A percentile compares a stretch with the other conserved stretches of the same genome.
phyloP scores from a whole-genome alignment of 202 grass and related monocot species.

The Bolboschoenoplectus hybrid region DNA sequence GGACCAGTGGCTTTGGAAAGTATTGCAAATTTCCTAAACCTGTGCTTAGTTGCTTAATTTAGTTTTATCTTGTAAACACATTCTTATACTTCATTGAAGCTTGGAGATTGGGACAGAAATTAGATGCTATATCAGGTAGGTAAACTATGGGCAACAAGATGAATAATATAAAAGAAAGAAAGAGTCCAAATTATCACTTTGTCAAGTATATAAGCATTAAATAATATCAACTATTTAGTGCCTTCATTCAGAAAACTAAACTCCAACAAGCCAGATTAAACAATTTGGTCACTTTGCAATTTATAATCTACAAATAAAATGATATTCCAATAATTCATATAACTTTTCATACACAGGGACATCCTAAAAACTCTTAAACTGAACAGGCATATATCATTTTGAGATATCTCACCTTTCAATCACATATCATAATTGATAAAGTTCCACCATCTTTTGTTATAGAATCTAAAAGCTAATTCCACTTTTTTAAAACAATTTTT shows the following conservation, averaged over 20 bases:
- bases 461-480: neutral
- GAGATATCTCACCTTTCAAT: neutral
- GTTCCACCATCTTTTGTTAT: neutral
- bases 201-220: neutral
- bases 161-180: slow-evolving; percentile 27
- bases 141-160: slow-evolving; percentile 20
- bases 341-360: neutral
- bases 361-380: neutral
- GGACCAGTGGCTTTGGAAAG: slow-evolving; percentile 23
- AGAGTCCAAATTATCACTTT: slow-evolving; percentile 17
- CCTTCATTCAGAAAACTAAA: neutral
- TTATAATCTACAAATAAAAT: neutral
- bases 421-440: neutral
- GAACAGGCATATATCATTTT: neutral
- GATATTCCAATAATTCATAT: neutral
- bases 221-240: neutral
- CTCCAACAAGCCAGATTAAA: neutral
- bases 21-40: slow-evolving; percentile 1
- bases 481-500: neutral
- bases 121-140: slow-evolving; percentile 9
- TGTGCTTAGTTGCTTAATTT: slow-evolving; percentile 25
- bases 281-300: neutral
- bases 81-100: neutral
- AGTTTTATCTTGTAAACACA: neutral
- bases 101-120: neutral